Base-by-base conservation (phyloP, 306 rosid species). In the Casuarina glauca region DNA sequence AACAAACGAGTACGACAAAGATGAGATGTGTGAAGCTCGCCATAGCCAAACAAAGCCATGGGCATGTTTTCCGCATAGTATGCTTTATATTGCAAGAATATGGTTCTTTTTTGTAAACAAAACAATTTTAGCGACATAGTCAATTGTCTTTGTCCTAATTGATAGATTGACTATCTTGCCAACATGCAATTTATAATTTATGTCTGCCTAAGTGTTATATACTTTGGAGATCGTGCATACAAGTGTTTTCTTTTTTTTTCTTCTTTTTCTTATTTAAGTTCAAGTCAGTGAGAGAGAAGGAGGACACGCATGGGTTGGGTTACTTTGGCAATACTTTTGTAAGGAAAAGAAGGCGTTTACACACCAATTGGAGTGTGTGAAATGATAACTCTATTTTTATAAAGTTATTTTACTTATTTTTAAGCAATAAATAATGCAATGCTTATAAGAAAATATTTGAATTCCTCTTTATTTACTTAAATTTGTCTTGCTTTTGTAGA, bases 41-140 rank as follows among this genome's bases (percentile, higher is more conserved):
- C 84, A 73, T 80, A 76, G 51, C 79, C 71, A 54, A 63, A 12
- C 4, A 45, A 26, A 26, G 32, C 1, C 32, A 1, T 26, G 44
- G 38, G 38, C n/a, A 4, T 5, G 19, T 63, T 39, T 39, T 38
- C 9, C 6, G n/a, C 69, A 55, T 19, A 4, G 8, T 55, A 52
- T 15, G n/a, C 2, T 55, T 55, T 15, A 39, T 6, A 2, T n/a
- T 15, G 45, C 26, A 7, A 0, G 32, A 26, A 0, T 26, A 26
- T 26, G 1, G 32, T 26, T 26, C 32, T 12, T 26, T 2, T 8
- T 3, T 19, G 2, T 8, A 60, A 10, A 32, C 66, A 1, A 15
- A 9, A 26, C 1, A 3, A 4, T 41, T 64, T 64, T 42, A 38
- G 20, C 10, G 15, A 63, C 69, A 4, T 3, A 38, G 46, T 63